These are phyloP conservation scores for Torulaspora gathmanii DNA, from an alignment of 805 yeast genomes.

Conservation along the genomic window DNA sequence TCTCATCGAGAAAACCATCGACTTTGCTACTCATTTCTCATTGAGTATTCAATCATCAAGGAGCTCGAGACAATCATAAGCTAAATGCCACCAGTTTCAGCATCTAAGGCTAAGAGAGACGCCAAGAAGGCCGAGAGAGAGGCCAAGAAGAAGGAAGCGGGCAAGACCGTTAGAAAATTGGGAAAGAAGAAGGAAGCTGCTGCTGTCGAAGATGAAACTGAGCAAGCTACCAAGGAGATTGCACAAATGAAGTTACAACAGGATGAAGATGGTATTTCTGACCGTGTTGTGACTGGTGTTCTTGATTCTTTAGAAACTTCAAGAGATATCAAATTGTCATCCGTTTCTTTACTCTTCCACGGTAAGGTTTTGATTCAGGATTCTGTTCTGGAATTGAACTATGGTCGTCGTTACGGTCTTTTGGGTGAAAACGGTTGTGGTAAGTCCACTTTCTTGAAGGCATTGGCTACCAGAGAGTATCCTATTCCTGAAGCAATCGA, in stretches of 20 bases:
- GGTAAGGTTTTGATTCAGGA: conserved; percentile 96
- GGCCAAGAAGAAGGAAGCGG: conserved; percentile 88
- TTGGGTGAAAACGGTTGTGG: conserved; percentile 99
- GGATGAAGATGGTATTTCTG: conserved; percentile 90
- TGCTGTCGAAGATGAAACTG: conserved; percentile 43
- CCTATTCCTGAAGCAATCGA: conserved; percentile 92
- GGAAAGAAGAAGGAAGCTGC: conserved; percentile 49
- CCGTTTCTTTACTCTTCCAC: conserved; percentile 90
- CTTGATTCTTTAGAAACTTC: conserved; percentile 83
- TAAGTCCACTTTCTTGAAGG: conserved; percentile 89
- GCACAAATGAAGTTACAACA: conserved; percentile 86
- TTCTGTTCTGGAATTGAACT: conserved; percentile 85
- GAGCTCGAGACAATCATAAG: neutral
- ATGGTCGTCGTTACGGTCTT: conserved; percentile 95
- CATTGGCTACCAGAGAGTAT: conserved; percentile 92
- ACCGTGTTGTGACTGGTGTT: conserved; percentile 97
- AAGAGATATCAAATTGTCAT: conserved; percentile 86
- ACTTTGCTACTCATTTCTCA: neutral
- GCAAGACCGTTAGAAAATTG: conserved; percentile 47
- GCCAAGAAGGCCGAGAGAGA: conserved; percentile 96
- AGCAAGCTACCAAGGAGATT: conserved; percentile 65
- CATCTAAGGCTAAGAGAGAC: conserved; percentile 97
- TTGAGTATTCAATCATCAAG: neutral
- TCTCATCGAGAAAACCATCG: conserved; percentile 6
- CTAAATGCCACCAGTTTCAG: conserved; percentile 52